A percentile compares a stretch with the other conserved stretches of the same genome.
Conservation (phyloP, 305 asterid species). For the Rubia occidens region DNA sequence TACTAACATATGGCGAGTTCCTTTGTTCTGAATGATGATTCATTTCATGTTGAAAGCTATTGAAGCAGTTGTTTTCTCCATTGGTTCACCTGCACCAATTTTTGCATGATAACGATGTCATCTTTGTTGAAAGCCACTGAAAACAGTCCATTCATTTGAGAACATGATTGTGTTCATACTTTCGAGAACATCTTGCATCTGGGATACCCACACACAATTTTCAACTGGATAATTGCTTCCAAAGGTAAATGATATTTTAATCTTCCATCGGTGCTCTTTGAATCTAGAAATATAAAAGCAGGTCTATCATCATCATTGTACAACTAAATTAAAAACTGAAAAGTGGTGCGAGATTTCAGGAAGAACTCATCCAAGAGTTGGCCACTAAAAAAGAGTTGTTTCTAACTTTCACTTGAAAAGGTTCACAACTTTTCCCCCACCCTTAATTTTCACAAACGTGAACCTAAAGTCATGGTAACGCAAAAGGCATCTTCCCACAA, state of each 20-base stretch:
- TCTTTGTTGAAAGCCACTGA: background rate
- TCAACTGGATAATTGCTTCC: slow-evolving; percentile 6
- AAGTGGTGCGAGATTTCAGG: slow-evolving; percentile 49
- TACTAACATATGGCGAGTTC: too few relatives aligned
- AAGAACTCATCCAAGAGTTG: slow-evolving; percentile 9
- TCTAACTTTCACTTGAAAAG: slow-evolving; percentile 20
- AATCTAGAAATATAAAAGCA: slow-evolving; percentile 3
- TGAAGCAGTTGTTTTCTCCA: background rate
- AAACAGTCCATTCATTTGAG: background rate
- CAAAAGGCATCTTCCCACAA: slow-evolving; percentile 13
- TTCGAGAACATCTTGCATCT: slow-evolving; percentile 11
- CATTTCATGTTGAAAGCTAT: background rate
- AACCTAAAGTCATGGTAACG: slow-evolving; percentile 39
- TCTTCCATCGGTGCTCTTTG: slow-evolving; percentile 7
- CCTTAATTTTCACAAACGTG: slow-evolving; percentile 45
- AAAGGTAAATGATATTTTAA: background rate
- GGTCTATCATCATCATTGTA: slow-evolving; percentile 15
- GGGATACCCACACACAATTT: slow-evolving; percentile 7
- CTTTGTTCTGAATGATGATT: too few relatives aligned
- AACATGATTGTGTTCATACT: slow-evolving; percentile 14
- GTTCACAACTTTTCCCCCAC: slow-evolving; percentile 17
- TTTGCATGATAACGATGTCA: background rate
- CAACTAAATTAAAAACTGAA: slow-evolving; percentile 21
- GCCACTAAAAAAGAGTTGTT: background rate
- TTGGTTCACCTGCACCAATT: background rate